These are phyloP conservation scores for Penicillium verrucosum DNA, from an alignment of 2,329 filamentous ascomycete species.

Conservation along the genomic window DNA sequence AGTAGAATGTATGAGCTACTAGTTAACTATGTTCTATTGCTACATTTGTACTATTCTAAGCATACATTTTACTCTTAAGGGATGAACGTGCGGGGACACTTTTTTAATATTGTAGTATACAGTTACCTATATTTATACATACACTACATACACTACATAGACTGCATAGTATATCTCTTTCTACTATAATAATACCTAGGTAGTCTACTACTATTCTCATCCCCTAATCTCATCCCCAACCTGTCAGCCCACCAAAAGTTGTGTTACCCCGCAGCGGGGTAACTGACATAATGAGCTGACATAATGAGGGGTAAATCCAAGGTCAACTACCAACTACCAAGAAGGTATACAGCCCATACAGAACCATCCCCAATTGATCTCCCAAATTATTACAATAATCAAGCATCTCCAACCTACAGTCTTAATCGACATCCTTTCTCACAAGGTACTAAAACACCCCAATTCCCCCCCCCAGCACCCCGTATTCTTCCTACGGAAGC, in stretches of 20 bases:
- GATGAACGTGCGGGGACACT: background rate
- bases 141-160: background rate
- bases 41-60: too few species aligned
- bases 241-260: background rate
- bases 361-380: background rate
- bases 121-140: background rate
- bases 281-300: conserved; percentile 7
- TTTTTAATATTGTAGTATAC: background rate
- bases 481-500: background rate
- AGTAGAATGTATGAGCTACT: too few species aligned
- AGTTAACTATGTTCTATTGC: too few species aligned
- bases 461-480: background rate
- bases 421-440: background rate
- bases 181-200: background rate
- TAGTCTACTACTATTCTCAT: background rate
- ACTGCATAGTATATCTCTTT: background rate
- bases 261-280: background rate
- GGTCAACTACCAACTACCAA: background rate
- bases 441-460: background rate
- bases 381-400: background rate
- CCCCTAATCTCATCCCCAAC: background rate
- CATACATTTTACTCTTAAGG: background rate
- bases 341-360: background rate
- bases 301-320: conserved; percentile 26
- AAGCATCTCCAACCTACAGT: background rate